A percentile compares a stretch with the other conserved stretches of the same genome.
These are phyloP conservation scores for Jamesozyma spencerorum DNA, from an alignment of 805 yeast species.

Conservation along the genomic window DNA sequence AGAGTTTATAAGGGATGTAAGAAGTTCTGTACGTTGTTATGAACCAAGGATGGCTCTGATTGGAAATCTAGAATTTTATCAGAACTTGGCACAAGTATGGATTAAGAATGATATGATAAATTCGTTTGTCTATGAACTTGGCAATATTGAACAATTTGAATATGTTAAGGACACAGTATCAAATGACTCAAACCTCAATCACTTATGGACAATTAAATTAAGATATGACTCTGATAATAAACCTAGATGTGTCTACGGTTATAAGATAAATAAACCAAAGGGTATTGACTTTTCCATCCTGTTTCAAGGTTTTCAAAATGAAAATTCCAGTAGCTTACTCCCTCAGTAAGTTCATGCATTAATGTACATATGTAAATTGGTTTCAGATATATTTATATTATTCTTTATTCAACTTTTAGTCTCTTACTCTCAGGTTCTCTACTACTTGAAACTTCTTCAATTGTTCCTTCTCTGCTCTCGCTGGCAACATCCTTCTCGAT, in stretches of 20 bases:
- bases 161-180: conserved; percentile 27
- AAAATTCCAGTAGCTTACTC: background rate
- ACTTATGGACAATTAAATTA: conserved; percentile 43
- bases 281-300: conserved; percentile 7
- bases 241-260: conserved; percentile 57
- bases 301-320: conserved; percentile 1
- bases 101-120: conserved; percentile 26
- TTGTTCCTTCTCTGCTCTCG: too few species aligned
- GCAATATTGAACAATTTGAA: conserved; percentile 48
- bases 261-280: conserved; percentile 28
- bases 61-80: conserved; percentile 68
- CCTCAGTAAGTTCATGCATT: background rate
- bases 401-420: background rate
- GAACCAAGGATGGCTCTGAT: conserved; percentile 78
- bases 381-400: background rate
- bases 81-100: conserved; percentile 41
- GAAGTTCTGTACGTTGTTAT: conserved; percentile 52
- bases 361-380: background rate
- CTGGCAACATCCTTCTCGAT: background rate
- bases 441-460: background rate
- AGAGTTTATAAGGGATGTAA: conserved; percentile 35
- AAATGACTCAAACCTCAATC: conserved; percentile 6
- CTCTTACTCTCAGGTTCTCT: background rate
- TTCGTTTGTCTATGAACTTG: conserved; percentile 73
- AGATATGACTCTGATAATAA: conserved; percentile 43